These are phyloP conservation scores for Capillidium heterosporum DNA, from an alignment of 371 early-diverging fungal genomes.

Conservation along the genomic window DNA sequence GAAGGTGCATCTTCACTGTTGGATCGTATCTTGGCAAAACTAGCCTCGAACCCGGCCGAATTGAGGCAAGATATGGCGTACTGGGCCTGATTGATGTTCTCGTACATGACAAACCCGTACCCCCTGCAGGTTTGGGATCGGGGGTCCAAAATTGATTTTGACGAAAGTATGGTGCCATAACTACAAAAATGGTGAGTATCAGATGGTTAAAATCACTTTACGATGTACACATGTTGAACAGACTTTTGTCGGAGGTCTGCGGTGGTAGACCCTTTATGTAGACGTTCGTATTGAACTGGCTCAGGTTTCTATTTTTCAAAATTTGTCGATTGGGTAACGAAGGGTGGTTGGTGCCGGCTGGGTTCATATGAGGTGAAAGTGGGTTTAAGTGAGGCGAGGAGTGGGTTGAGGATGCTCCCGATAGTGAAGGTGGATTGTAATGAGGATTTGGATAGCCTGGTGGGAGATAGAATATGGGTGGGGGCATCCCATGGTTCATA, in stretches of 20 bases:
- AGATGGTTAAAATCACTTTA: slow-evolving; percentile 14
- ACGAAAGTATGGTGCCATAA: slow-evolving; percentile 62
- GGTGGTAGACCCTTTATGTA: slow-evolving; percentile 67
- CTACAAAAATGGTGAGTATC: slow-evolving; percentile 16
- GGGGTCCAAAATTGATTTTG: slow-evolving; percentile 69
- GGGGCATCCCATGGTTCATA: neutral
- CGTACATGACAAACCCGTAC: slow-evolving; percentile 82
- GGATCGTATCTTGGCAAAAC: slow-evolving; percentile 51
- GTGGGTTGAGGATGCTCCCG: slow-evolving; percentile 10
- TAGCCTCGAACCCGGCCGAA: slow-evolving; percentile 42
- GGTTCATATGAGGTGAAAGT: slow-evolving; percentile 2
- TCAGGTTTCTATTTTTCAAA: slow-evolving; percentile 7
- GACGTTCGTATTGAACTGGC: slow-evolving; percentile 29
- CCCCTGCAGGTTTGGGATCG: slow-evolving; percentile 70
- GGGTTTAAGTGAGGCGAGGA: slow-evolving; percentile 9
- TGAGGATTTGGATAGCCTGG: slow-evolving; percentile 3
- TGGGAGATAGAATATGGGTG: slow-evolving; percentile 4
- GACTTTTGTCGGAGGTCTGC: slow-evolving; percentile 47
- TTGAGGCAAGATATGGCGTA: slow-evolving; percentile 50
- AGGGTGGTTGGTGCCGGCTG: neutral
- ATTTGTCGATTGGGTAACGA: slow-evolving; percentile 4
- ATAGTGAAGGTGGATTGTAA: slow-evolving; percentile 9
- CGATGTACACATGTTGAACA: slow-evolving; percentile 43
- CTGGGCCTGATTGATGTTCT: slow-evolving; percentile 40
- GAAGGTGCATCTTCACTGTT: slow-evolving; percentile 9